Evolutionary conservation across 257 asterid genomes (phyloP), one percentile per base, ranked within the genome.

Genomic region (Pogostemon cablin): DNA sequence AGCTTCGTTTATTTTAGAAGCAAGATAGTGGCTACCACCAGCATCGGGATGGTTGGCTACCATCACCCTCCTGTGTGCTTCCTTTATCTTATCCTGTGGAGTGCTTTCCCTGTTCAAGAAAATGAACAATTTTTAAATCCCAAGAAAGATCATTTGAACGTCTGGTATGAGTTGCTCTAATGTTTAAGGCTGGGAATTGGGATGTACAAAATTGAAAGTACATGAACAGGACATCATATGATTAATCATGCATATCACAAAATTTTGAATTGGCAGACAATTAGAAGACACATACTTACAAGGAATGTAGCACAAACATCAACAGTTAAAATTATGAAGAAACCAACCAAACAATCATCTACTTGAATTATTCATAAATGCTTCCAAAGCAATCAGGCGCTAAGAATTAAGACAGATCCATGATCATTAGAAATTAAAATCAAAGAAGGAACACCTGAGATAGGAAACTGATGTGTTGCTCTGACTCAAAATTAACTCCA

Each of bases 31-130:
- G 81, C 97, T 92, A 46, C 98, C 98, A 48, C 97, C 98, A 43
- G 97, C 98, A 79, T 92, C 96, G 0, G 98, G 98, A 75, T 92
- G 98, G 75, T 92, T 90, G 49, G 97, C 97, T 52, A 92, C 91
- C 98, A 92, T 92, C 75, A 92, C 95, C 67, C 86, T 79, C 77
- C 98, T 77, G 79, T 90, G 98, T 5, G 98, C 98, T 83, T 92
- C 98, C 90, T 81, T 90, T 58, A 87, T 72, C 82, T 92, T 88
- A 39, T 92, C 97, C 5, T 72, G 58, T 1, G 91, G 86, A 35
- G 83, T 82, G 84, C 85, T 84, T 78, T 91, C 97, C 86, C 97
- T 87, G 81, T 67, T 66, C 59, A 65, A 56, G 56, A 20, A 56
- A 62, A 54, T 64, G 3, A 57, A 4, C 2, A 6, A 57, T 46